Base-by-base conservation (phyloP, 345 rosid species). In the Aurinia saxatilis region DNA sequence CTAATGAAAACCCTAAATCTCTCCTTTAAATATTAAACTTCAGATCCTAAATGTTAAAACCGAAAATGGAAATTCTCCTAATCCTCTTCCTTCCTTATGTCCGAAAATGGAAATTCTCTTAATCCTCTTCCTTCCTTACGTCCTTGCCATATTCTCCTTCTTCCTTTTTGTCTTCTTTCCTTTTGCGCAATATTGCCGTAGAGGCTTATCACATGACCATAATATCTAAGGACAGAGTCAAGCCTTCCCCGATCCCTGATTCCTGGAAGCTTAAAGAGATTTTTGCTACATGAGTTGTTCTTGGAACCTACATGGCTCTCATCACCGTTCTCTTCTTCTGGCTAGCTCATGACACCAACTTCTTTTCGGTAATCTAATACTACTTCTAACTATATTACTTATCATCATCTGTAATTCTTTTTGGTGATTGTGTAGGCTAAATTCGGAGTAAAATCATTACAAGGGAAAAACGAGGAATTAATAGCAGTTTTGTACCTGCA, bases 191-290 rank as follows among this genome's bases (percentile, higher is more conserved):
- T n/a, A n/a, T n/a, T n/a, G n/a, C n/a, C n/a, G n/a, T n/a, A n/a
- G n/a, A n/a, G n/a, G n/a, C n/a, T n/a, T n/a, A n/a, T n/a, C n/a
- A n/a, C 30, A 84, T 91, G 98, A 91, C 96, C 44, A 91, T 91
- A 63, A 91, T 91, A 63, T 91, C 98, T 31, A 91, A 85, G 63
- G 98, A 91, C 68, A 84, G 91, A 76, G 95, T 91, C 42, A 88
- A 84, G 75, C 91, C 96, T 63, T 88, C 96, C 3, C 96, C 98
- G 5, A 31, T 69, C 25, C 98, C 98, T 36, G 96, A 91, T 61
- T 77, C 91, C 56, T 91, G 96, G 98, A 91, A 85, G 71, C 87
- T 91, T 49, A 84, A 81, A 15, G 96, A 91, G 78, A 88, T 91
- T 36, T 91, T 91, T 48, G 84, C 98, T 49, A 91, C 95, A 1